Evolutionary conservation across 768 basidiomycete species (phyloP), one percentile per base, ranked within the genome.

Genomic region (Mycena crocata): DNA sequence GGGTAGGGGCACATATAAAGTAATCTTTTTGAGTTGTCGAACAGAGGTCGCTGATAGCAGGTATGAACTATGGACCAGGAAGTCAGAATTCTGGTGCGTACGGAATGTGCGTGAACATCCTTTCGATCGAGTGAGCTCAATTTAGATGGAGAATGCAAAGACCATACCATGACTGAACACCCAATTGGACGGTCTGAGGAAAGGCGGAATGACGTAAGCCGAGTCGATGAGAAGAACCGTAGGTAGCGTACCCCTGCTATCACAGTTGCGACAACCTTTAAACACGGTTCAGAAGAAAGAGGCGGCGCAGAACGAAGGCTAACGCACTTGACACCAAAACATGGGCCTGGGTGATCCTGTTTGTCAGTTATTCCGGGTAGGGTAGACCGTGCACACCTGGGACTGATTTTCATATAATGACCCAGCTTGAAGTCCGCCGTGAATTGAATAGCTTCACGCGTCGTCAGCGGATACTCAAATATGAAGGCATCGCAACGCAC

Each of bases 351-450:
- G 19, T 2, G 37, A 35, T n/a, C n/a, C 21, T 31, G 19, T 42
- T 31, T 14, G 51, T 65, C 21, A 65, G 55, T 13, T 10, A 45
- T 58, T 12, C 13, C 5, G 42, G 13, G 5, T n/a, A 14, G 4
- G 88, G 89, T 9, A 90, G 88, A 34, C 92, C 82, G 80, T 89
- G 81, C 84, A 75, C 76, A 84, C 71, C 82, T 82, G 72, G 86
- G 87, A 40, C 80, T 86, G 65, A 84, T 84, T 79, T 89, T 86
- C 85, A 89, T 90, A 81, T 83, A 91, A 78, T 92, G 90, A 48
- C 92, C 91, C 23, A 93, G 84, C 77, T 93, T 93, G 76, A 93
- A 89, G 75, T 93, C 92, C 52, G 86, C 85, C 19, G 90, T 86
- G 74, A 92, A 92, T 65, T 86, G 85, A 77, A 92, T 84, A 3